These are phyloP conservation scores for Trichoderma citrinoviride DNA, from an alignment of 2,329 filamentous ascomycete species.

Conservation along the genomic window DNA sequence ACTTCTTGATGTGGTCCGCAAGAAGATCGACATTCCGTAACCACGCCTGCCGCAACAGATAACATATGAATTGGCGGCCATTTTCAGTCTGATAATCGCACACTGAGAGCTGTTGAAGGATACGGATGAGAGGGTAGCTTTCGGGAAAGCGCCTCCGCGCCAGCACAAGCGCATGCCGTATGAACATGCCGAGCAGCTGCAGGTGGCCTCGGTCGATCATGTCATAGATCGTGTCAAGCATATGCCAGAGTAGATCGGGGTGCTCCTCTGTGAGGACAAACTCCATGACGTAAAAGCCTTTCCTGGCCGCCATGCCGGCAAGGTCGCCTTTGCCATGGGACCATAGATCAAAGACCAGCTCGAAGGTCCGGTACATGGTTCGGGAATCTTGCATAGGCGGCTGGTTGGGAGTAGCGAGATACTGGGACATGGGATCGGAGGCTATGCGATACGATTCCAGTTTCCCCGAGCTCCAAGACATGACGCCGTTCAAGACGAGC, in stretches of 20 bases:
- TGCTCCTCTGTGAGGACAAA: constrained; percentile 39
- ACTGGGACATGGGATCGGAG: constrained; percentile 39
- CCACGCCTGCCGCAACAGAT: constrained; percentile 38
- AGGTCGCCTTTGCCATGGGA: constrained; percentile 36
- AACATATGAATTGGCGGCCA: constrained; percentile 34
- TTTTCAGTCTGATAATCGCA: constrained; percentile 34
- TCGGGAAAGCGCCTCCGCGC: constrained; percentile 31
- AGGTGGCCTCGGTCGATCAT: constrained; percentile 39
- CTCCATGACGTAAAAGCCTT: constrained; percentile 38
- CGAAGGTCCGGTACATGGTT: constrained; percentile 42
- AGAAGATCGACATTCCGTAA: constrained; percentile 38
- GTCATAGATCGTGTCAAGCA: constrained; percentile 40
- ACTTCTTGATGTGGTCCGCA: constrained; percentile 32
- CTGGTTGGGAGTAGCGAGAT: constrained; percentile 36
- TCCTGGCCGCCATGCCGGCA: constrained; percentile 38
- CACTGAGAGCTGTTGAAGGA: constrained; percentile 34
- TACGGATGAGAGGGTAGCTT: constrained; percentile 36
- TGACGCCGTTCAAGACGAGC: constrained; percentile 35
- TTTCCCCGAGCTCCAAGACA: constrained; percentile 37
- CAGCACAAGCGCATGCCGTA: constrained; percentile 34
- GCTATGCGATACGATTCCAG: constrained; percentile 31
- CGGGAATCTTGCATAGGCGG: constrained; percentile 40
- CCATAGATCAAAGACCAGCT: constrained; percentile 40
- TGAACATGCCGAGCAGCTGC: constrained; percentile 36
- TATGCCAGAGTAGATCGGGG: constrained; percentile 40